Percentiles rank a stretch among this genome's conserved stretches.
These are phyloP conservation scores for Microthyrium microscopicum DNA, from an alignment of 2,329 filamentous ascomycete species.

Conservation along the genomic window DNA sequence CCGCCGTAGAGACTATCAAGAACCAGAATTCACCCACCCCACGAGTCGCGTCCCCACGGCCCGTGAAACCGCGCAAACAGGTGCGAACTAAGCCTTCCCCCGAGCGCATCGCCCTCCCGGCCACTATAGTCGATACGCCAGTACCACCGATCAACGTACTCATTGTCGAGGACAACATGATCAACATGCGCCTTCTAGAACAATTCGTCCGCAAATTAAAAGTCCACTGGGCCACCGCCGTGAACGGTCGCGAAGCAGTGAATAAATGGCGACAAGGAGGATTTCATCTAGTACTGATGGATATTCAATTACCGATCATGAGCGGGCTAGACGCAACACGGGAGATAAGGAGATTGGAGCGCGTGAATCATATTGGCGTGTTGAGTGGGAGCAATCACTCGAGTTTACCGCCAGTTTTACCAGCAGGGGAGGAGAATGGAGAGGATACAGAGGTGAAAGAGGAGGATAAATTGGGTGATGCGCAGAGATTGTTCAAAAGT, in stretches of 20 bases:
- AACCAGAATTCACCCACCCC: conserved; percentile 30
- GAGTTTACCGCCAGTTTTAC: conserved; percentile 12
- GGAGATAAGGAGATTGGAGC: conserved; percentile 79
- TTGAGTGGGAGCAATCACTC: conserved; percentile 43
- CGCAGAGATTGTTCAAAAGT: conserved; percentile 62
- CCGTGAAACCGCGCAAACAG: conserved; percentile 11
- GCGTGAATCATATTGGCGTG: conserved; percentile 82
- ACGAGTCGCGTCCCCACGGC: conserved; percentile 32
- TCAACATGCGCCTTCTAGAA: conserved; percentile 85
- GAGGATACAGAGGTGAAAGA: conserved; percentile 30
- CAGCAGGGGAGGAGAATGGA: conserved; percentile 11
- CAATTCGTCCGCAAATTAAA: conserved; percentile 93
- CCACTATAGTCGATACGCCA: conserved; percentile 45
- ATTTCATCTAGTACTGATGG: conserved; percentile 94
- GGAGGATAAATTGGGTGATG: conserved; percentile 52
- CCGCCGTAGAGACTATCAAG: conserved; percentile 21
- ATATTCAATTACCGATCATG: conserved; percentile 95
- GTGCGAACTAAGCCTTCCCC: conserved; percentile 9
- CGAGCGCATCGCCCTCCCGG: conserved; percentile 29
- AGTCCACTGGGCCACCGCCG: conserved; percentile 91
- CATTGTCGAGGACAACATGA: conserved; percentile 97
- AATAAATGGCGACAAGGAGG: conserved; percentile 84
- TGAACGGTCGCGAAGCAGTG: conserved; percentile 86
- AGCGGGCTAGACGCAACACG: conserved; percentile 87
- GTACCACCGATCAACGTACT: conserved; percentile 94